Percentiles rank a stretch among this genome's conserved stretches.
Evolutionary conservation across 345 rosid genomes (phyloP).

Genomic region (Heritiera fomes): DNA sequence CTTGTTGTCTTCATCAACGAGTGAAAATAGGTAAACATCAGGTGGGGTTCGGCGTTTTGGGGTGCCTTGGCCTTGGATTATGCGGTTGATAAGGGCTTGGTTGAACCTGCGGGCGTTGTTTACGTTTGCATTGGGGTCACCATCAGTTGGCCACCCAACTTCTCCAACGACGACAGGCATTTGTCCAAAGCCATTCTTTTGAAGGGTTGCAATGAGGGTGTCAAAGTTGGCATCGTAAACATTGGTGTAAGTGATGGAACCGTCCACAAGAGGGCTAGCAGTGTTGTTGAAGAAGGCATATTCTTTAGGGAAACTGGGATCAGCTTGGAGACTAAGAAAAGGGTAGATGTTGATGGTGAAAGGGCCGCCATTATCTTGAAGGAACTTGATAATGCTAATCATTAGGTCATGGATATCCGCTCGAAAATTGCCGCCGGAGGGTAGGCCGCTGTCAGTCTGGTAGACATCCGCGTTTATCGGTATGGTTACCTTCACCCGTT

Average conservation of each 20-base stretch:
- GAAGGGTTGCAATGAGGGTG: slow-evolving; percentile 66
- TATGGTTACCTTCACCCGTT: slow-evolving; percentile 67
- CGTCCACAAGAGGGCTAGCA: slow-evolving; percentile 70
- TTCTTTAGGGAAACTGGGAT: slow-evolving; percentile 30
- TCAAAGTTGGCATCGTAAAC: slow-evolving; percentile 91
- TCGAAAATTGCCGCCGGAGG: slow-evolving; percentile 79
- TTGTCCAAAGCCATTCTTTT: slow-evolving; percentile 75
- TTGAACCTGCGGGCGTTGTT: slow-evolving; percentile 71
- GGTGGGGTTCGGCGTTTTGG: slow-evolving; percentile 47
- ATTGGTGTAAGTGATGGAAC: slow-evolving; percentile 71
- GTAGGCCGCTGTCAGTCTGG: slow-evolving; percentile 52
- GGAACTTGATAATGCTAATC: slow-evolving; percentile 65
- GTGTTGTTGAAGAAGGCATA: slow-evolving; percentile 71
- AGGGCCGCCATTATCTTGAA: slow-evolving; percentile 51
- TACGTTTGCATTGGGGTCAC: slow-evolving; percentile 57
- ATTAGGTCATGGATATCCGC: slow-evolving; percentile 61
- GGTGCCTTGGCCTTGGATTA: slow-evolving; percentile 58
- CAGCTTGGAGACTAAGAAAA: slow-evolving; percentile 15
- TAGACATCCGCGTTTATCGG: slow-evolving; percentile 94
- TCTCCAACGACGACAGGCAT: slow-evolving; percentile 70
- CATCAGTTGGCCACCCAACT: slow-evolving; percentile 94
- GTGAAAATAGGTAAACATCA: slow-evolving; percentile 69
- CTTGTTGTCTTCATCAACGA: slow-evolving; percentile 82
- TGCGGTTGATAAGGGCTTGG: slow-evolving; percentile 67
- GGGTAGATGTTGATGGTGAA: slow-evolving; percentile 72